These are phyloP conservation scores for Coemansia sp. DNA, from an alignment of 192 early-diverging fungal genomes.

Conservation along the genomic window DNA sequence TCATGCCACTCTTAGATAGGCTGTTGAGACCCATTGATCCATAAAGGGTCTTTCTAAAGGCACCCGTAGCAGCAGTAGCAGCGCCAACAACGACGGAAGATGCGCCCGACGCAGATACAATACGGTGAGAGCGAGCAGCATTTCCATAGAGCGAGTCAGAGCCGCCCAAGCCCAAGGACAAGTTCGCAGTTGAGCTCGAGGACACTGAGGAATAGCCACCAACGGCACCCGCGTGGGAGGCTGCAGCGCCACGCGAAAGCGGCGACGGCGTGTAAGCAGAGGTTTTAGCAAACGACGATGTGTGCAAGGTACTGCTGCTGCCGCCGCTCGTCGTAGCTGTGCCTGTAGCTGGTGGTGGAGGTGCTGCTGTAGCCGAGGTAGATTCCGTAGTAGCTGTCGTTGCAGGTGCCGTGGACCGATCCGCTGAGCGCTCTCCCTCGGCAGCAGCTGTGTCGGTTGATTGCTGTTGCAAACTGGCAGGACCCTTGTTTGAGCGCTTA, in stretches of 20 bases:
- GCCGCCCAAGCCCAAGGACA: conserved; percentile 18
- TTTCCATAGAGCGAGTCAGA: conserved; percentile 35
- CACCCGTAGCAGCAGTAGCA: conserved; percentile 11
- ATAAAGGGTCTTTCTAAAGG: conserved; percentile 46
- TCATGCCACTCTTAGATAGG: conserved; percentile 31
- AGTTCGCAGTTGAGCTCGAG: conserved; percentile 1
- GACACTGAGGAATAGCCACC: not conserved
- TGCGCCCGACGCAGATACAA: conserved; percentile 44
- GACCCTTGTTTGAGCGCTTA: conserved; percentile 26
- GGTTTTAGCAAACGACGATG: conserved; percentile 13
- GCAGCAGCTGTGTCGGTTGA: not conserved
- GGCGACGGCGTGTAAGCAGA: conserved; percentile 39
- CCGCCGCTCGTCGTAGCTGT: not conserved
- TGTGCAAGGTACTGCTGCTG: not conserved
- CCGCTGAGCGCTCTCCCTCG: not conserved
- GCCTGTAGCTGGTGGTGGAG: not conserved
- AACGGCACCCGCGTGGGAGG: not conserved
- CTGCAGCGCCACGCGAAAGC: conserved; percentile 24
- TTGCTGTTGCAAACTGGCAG: not conserved
- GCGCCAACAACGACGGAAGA: conserved; percentile 11
- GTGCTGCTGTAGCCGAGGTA: not conserved
- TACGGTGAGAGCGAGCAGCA: conserved; percentile 29
- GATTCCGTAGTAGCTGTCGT: not conserved
- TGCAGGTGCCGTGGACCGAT: not conserved
- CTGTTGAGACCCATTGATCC: conserved; percentile 35